Base-by-base conservation (phyloP, 1,139 yeast genomes). In the Kluyveromyces marxianus region DNA sequence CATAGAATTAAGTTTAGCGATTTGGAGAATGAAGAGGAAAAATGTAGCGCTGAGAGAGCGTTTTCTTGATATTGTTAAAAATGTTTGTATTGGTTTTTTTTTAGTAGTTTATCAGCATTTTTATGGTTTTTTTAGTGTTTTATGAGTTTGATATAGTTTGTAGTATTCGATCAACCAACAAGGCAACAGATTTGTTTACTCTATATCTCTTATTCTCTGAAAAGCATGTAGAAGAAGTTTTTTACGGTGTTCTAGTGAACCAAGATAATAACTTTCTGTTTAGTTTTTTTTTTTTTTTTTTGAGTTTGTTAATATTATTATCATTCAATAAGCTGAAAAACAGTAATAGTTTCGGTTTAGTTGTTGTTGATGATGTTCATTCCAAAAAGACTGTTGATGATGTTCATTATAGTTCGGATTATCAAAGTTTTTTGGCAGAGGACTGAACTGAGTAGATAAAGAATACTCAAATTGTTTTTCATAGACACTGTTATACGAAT, bases 351-450 rank as follows among this genome's bases (percentile, higher is more conserved):
- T 45, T 35, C 37, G 39, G 35, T 45, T 49, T 25, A 47, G 39
- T 30, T 46, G 44, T n/a, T 43, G 37, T 40, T 42, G 44, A 39
- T 44, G 37, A 38, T 48, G 38, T 31, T 42, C 42, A 38, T 45
- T 48, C 58, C 58, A 54, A n/a, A 54, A 37, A 7, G 48, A 37
- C 25, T 44, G 46, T 21, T 46, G 44, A n/a, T 50, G 50, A 30
- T 51, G 46, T 4, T 48, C 50, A 34, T 50, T 47, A 42, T 52
- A 54, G 36, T 46, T 48, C 25, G 39, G 42, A 35, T 39, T 44
- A 37, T 50, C 51, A 41, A 39, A 49, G 34, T 44, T 38, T 31
- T 48, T 48, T 26, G 51, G 44, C 26, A 39, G 29, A 30, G 55
- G 50, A 31, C 50, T 48, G 26, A 45, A 39, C 31, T 49, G 51